Evolutionary conservation across 2,329 filamentous ascomycete genomes (phyloP).

Genomic region (Graphilbum sp.): DNA sequence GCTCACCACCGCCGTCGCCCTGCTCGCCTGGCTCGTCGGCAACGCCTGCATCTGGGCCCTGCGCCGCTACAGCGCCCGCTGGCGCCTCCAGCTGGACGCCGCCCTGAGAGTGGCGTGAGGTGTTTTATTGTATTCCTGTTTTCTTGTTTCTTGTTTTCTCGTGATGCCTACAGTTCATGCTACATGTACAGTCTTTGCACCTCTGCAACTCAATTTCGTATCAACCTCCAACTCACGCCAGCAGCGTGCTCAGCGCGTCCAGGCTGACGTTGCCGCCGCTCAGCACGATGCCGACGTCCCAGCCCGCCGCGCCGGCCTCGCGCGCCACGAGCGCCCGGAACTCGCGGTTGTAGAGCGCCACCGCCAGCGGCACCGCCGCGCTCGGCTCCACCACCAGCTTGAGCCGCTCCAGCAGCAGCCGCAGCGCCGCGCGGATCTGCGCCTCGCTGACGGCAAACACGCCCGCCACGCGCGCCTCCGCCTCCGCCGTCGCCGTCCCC

Average conservation of each 20-base stretch:
- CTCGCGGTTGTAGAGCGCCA: constrained; percentile 70
- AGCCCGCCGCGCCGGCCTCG: constrained; percentile 56
- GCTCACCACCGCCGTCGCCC: constrained; percentile 46
- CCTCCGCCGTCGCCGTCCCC: constrained; percentile 1
- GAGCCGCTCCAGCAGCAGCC: constrained; percentile 67
- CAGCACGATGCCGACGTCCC: constrained; percentile 49
- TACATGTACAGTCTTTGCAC: no score
- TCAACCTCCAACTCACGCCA: no score
- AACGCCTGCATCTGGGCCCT: constrained; percentile 43
- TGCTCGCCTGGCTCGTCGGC: constrained; percentile 40
- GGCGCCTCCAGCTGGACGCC: constrained; percentile 48
- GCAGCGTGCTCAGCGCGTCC: constrained; percentile 35
- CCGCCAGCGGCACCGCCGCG: constrained; percentile 68
- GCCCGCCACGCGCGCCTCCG: constrained; percentile 46
- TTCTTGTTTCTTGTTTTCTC: no score
- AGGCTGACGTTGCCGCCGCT: constrained; percentile 44
- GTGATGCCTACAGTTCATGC: no score
- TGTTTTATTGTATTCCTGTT: background rate
- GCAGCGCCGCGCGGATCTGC: constrained; percentile 63
- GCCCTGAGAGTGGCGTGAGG: constrained; percentile 8
- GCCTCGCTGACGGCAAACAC: constrained; percentile 64
- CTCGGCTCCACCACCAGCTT: constrained; percentile 87
- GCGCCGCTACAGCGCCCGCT: constrained; percentile 40
- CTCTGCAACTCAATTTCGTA: no score
- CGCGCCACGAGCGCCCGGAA: constrained; percentile 55